Base-by-base conservation (phyloP, 305 asterid genomes). In the Fraxinus albicans region DNA sequence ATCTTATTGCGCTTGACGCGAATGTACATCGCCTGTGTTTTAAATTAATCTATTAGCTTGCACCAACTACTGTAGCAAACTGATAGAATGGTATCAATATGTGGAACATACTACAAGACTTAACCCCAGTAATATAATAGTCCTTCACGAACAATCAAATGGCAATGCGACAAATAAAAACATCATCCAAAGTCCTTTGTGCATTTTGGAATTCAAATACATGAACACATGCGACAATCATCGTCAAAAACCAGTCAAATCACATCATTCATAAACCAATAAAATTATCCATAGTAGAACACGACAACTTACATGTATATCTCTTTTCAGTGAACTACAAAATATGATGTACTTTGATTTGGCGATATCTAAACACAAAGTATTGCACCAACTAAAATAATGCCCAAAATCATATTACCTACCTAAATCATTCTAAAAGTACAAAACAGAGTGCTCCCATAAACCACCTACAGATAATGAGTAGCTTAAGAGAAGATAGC, bases 1-100 rank as follows among this genome's bases (percentile, higher is more conserved):
- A 92, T 89, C 89, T 90, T 96, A 82, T 84, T 84, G 19, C 98
- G 93, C 91, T 96, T 96, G 33, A 96, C 97, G 76, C 98, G 97
- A 82, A 96, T 94, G 84, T 94, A 96, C 96, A 94, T 93, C 31
- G 87, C 95, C 99, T 95, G 92, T 69, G 34, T 13, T 74, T 83
- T 79, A 79, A 76, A 80, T 72, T 76, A 76, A 81, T 73, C 1
- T 69, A 17, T 74, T 77, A 75, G 84, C 63, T 69, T 76, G 44
- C 44, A 42, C 42, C 53, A 29, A 67, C 81, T 38, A 81, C 81
- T 80, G 42, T 63, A 31, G 72, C 60, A 69, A 76, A 81, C 79
- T 73, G 73, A 77, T 12, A 38, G 2, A 44, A 58, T 50, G 36
- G 1, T 55, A 77, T 76, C 2, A 29, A 47, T 1, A 50, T 29